phyloP scores from a whole-genome alignment of 2,329 filamentous ascomycete genomes.

The Lasiodiplodia citricola region DNA sequence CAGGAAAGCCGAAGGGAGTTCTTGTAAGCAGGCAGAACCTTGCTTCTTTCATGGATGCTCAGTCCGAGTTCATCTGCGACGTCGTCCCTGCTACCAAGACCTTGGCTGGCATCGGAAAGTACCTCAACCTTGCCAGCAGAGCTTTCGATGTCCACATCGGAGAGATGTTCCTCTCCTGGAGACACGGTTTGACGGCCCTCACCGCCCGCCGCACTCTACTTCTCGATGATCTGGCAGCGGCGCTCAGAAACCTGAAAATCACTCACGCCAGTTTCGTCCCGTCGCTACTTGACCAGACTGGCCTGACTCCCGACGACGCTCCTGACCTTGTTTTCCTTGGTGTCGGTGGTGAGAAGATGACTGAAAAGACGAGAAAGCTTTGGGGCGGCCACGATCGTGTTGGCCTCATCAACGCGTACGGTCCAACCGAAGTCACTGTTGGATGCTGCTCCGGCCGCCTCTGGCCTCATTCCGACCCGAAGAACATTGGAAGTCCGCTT shows the following conservation, averaged over 20 bases:
- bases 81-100: slow-evolving; percentile 30
- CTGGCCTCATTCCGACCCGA: slow-evolving; percentile 28
- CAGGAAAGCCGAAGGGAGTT: slow-evolving; percentile 97
- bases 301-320: slow-evolving; percentile 30
- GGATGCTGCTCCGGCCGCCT: slow-evolving; percentile 33
- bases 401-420: slow-evolving; percentile 33
- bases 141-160: slow-evolving; percentile 37
- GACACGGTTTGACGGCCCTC: slow-evolving; percentile 20
- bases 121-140: slow-evolving; percentile 41
- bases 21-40: slow-evolving; percentile 26
- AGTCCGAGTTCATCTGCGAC: slow-evolving; percentile 35
- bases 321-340: slow-evolving; percentile 38
- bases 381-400: slow-evolving; percentile 34
- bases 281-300: slow-evolving; percentile 27
- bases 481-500: slow-evolving; percentile 31
- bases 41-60: slow-evolving; percentile 37
- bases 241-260: slow-evolving; percentile 34
- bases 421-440: slow-evolving; percentile 41
- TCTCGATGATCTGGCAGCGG: slow-evolving; percentile 17
- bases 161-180: slow-evolving; percentile 25
- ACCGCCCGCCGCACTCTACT: slow-evolving; percentile 20
- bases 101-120: slow-evolving; percentile 35
- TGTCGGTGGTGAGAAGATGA: slow-evolving; percentile 45
- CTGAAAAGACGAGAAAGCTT: slow-evolving; percentile 39
- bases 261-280: slow-evolving; percentile 38